Evolutionary conservation across 1,284 basidiomycete genomes (phyloP), one percentile per base, ranked within the genome.

Genomic region (Microbotryum violaceum): DNA sequence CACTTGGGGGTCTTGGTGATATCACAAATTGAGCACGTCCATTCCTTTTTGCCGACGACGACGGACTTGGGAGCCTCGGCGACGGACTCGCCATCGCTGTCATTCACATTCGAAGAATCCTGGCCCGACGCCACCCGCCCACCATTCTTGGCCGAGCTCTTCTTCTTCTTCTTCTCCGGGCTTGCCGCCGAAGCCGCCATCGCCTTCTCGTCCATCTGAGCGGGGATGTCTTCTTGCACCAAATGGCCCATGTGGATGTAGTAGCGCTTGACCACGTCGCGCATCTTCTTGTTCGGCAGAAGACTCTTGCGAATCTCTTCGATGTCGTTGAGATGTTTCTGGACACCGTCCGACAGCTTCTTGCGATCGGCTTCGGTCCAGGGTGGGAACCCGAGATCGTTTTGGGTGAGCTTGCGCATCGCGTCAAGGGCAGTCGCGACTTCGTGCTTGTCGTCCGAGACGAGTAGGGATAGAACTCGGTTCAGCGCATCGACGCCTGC

Each of bases 201-300:
- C 20, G 57, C 63, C 37, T 62, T 67, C 47, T 68, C 68, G 52
- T 69, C 69, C 44, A 63, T 62, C 54, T 68, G 65, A 25, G 62
- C 61, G 18, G 65, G 58, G 25, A 66, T 62, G 56, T 71, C 70
- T 10, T 70, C 70, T 53, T 66, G 61, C 31, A 57, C 37, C 6
- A 57, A 56, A 56, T 69, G 68, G 1, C 67, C 68, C 20, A 65
- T 56, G 18, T 60, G 46, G 37, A 69, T 63, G 60, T 72, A 72
- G 53, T 66, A 70, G 21, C 64, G 63, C 61, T 70, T 70, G 49
- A 70, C 68, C 14, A 72, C 65, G 46, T 71, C 67, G 18, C 58
- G 46, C 33, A 66, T 63, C 48, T 61, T 68, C 58, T 70, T 71
- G 23, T 57, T 62, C 49, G 51, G 54, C 16, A 67, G 48, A 14